These are phyloP conservation scores for Colletotrichum simmondsii DNA, from an alignment of 2,329 filamentous ascomycete genomes.

Conservation along the genomic window DNA sequence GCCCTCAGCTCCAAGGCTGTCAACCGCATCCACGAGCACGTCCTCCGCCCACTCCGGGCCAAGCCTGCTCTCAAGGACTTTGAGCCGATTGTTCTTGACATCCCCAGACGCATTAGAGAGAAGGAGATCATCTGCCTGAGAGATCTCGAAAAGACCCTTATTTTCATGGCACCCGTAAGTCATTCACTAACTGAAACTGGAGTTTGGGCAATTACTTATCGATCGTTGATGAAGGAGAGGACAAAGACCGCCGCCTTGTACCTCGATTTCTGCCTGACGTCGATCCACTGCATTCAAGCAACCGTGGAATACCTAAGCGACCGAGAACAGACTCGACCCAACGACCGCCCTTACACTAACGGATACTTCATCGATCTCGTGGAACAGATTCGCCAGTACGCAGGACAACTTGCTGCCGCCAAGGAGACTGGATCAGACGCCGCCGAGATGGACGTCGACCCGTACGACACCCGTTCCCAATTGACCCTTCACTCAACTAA, in stretches of 20 bases:
- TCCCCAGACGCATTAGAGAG: constrained; percentile 81
- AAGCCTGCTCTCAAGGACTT: constrained; percentile 82
- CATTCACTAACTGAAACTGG: constrained; percentile 61
- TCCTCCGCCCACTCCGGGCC: constrained; percentile 80
- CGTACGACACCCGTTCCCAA: constrained; percentile 54
- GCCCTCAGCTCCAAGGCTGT: constrained; percentile 76
- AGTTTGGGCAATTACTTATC: constrained; percentile 74
- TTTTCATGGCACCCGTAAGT: constrained; percentile 96
- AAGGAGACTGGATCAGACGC: constrained; percentile 73
- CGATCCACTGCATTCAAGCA: constrained; percentile 89
- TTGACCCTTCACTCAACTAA: constrained; percentile 5
- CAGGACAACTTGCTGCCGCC: constrained; percentile 81
- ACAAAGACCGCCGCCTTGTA: constrained; percentile 78
- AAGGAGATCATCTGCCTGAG: constrained; percentile 91
- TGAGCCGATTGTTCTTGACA: constrained; percentile 80
- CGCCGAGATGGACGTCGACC: constrained; percentile 67
- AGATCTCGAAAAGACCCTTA: constrained; percentile 92
- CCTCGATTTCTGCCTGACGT: constrained; percentile 89
- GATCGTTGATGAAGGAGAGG: constrained; percentile 81
- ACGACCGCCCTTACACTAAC: constrained; percentile 92
- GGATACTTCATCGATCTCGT: constrained; percentile 97
- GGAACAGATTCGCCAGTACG: constrained; percentile 92
- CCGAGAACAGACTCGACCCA: constrained; percentile 84
- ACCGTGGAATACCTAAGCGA: constrained; percentile 89
- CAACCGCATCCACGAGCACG: constrained; percentile 82